Evolutionary conservation across 305 asterid genomes (phyloP).

Genomic region (Fraxinus platypoda): DNA sequence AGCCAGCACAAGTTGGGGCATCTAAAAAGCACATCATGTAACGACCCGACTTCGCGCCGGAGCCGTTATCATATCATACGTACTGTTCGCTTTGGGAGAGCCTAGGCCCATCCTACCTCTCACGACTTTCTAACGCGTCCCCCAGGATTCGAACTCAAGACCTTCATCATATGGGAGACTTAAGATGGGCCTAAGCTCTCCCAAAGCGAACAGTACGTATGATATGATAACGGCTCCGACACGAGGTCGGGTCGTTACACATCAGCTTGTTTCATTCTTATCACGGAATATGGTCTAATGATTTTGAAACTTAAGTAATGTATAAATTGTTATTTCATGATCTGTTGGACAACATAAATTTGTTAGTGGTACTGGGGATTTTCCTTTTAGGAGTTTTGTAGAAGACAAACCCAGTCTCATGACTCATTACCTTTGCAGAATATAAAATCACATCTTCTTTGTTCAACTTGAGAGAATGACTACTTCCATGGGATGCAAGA

Average conservation of each 20-base stretch:
- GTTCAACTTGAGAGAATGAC: slow-evolving; percentile 87
- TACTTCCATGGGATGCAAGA: slow-evolving; percentile 96
- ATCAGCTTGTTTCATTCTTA: slow-evolving; percentile 3
- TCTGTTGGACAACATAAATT: not conserved
- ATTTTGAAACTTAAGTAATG: not conserved
- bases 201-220: too few relatives aligned
- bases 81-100: too few relatives aligned
- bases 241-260: too few relatives aligned
- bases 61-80: too few relatives aligned
- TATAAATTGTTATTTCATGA: not conserved
- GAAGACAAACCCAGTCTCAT: not conserved
- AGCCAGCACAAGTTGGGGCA: slow-evolving; percentile 17
- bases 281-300: not conserved
- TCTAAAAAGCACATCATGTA: slow-evolving; percentile 21
- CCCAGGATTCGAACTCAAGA: too few relatives aligned
- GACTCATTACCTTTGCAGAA: slow-evolving; percentile 84
- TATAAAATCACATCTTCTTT: slow-evolving; percentile 90
- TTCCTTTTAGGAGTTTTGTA: not conserved
- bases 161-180: too few relatives aligned
- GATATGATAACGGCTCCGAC: too few relatives aligned
- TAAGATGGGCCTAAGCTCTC: too few relatives aligned
- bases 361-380: not conserved
- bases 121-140: too few relatives aligned
- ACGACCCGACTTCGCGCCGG: too few relatives aligned
- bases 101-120: too few relatives aligned